Evolutionary conservation across 257 asterid genomes (phyloP), one percentile per base, ranked within the genome.

Genomic region (Knoxia roxburghii): DNA sequence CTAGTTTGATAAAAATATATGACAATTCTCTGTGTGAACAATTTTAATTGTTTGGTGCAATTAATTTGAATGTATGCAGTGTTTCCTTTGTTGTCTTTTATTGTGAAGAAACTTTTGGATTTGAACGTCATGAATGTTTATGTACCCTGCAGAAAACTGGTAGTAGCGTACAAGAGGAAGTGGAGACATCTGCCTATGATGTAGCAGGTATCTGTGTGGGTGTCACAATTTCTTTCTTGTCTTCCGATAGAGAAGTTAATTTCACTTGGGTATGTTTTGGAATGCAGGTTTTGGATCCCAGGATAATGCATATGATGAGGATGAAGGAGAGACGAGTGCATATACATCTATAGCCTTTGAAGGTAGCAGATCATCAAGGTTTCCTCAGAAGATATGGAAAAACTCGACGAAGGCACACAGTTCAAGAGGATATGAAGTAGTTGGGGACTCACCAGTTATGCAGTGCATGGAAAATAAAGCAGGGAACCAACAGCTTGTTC

Each of bases 291-390:
- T 81, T 64, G 95, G 82, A 45, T 83, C 79, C 74, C 91, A 75
- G 68, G 83, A 83, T 72, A 74, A 81, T 82, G 79, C 55, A 32
- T 86, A 80, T 73, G 87, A 83, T 51, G 95, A 87, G 67, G 91
- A 87, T 73, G 97, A 87, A 72, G 96, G 95, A 61, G 98, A 91
- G 77, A 79, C 95, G 70, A 82, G 84, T 76, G 75, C 84, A 49
- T 86, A 83, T 74, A 72, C 73, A 66, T 64, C 88, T 68, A 75
- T 72, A 78, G 80, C 88, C 73, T 78, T 81, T 71, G 93, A 82
- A 61, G 75, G 80, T 59, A 66, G 75, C 82, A 83, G 74, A 52
- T 72, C 95, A 56, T 80, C 84, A 33, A 81, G 84, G 80, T 81
- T 76, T 78, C 82, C 85, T 65, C 91, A 82, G 71, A 87, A 78